Evolutionary conservation across 164 flowering plant species (phyloP).

Genomic region (Santalum album): DNA sequence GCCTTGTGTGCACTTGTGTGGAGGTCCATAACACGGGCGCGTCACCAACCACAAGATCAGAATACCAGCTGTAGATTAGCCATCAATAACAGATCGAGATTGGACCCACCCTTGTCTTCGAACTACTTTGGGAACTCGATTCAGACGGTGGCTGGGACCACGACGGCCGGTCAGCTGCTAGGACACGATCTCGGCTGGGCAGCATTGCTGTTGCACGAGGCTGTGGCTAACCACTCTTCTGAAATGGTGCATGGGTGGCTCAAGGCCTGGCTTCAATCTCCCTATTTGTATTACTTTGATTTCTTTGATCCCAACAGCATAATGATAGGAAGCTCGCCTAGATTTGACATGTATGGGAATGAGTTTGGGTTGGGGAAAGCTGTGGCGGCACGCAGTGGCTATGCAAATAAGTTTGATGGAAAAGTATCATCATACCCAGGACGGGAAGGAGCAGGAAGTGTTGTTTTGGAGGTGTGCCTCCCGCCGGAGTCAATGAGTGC

Average conservation of each 20-base stretch:
- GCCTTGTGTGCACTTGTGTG: conserved; percentile 27
- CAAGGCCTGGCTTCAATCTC: conserved; percentile 12
- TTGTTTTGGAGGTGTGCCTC: conserved; percentile 40
- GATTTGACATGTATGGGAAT: conserved; percentile 32
- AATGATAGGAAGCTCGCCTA: conserved; percentile 20
- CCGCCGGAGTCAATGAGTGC: conserved; percentile 24
- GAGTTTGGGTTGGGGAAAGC: conserved; percentile 45
- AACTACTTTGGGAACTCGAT: conserved; percentile 32
- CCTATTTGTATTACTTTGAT: conserved; percentile 10
- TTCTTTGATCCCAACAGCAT: background rate
- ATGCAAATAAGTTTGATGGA: conserved; percentile 37
- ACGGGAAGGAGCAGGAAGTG: conserved; percentile 40
- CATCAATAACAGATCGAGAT: conserved; percentile 14
- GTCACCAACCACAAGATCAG: background rate
- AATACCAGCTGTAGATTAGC: conserved; percentile 4
- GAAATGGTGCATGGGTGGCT: background rate
- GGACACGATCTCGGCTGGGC: conserved; percentile 15
- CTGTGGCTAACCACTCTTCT: conserved; percentile 7
- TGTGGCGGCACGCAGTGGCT: conserved; percentile 39
- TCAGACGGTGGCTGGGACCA: background rate
- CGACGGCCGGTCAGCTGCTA: conserved; percentile 22
- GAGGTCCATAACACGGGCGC: conserved; percentile 20
- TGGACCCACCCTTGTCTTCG: conserved; percentile 23
- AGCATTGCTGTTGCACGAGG: conserved; percentile 24
- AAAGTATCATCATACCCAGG: conserved; percentile 38